phyloP scores from a whole-genome alignment of 2,329 filamentous ascomycete genomes.

The Nemania abortiva region DNA sequence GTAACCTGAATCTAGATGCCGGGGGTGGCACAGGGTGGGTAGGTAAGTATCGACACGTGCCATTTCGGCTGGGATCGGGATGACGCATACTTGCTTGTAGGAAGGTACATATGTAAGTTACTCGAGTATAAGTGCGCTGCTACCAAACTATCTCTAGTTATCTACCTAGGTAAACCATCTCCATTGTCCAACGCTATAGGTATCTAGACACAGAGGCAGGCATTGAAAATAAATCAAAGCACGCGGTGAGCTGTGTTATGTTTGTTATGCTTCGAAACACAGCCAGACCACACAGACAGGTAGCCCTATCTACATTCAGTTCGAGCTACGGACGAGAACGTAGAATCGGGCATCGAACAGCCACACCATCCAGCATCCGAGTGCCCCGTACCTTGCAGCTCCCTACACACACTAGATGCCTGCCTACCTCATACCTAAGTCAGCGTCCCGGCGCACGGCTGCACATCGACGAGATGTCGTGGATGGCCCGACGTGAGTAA shows the following conservation, averaged over 20 bases:
- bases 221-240: background rate
- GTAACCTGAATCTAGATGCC: constrained; percentile 26
- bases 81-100: constrained; percentile 5
- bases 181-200: too few relatives aligned
- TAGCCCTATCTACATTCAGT: too few relatives aligned
- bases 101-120: too few relatives aligned
- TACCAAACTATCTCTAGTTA: too few relatives aligned
- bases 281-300: too few relatives aligned
- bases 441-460: background rate
- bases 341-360: background rate
- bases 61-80: constrained; percentile 15
- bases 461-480: background rate
- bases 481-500: background rate
- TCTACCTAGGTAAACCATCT: too few relatives aligned
- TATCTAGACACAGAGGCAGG: background rate
- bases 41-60: constrained; percentile 32
- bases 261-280: background rate
- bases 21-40: constrained; percentile 29
- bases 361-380: background rate
- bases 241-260: background rate
- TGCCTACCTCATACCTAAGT: background rate
- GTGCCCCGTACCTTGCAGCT: constrained; percentile 2
- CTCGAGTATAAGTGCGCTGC: too few relatives aligned
- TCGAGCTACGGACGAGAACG: too few relatives aligned
- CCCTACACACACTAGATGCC: background rate